These are phyloP conservation scores for Rhododendron ovatum DNA, from an alignment of 148 eudicot species.

Conservation along the genomic window DNA sequence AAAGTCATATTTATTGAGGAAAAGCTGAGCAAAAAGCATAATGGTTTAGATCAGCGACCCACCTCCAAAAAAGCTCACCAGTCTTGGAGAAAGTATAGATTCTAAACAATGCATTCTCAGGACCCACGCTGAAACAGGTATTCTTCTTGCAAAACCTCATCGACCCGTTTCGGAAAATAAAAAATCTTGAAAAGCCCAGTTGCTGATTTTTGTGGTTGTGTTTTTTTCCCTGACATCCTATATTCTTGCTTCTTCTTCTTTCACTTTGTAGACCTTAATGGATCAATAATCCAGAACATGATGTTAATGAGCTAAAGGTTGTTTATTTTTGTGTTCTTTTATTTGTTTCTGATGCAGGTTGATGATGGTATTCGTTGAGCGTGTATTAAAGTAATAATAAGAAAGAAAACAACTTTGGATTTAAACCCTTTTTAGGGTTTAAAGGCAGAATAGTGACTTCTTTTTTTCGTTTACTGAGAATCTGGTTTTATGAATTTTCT, in stretches of 20 bases:
- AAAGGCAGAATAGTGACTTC: not conserved
- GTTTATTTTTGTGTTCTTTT: not conserved
- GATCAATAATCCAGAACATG: not conserved
- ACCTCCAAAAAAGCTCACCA: not conserved
- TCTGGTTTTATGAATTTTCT: constrained; percentile 10
- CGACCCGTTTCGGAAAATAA: constrained; percentile 24
- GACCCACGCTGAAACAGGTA: constrained; percentile 13
- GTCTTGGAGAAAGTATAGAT: not conserved
- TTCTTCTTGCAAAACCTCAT: constrained; percentile 21
- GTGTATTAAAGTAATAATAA: not conserved
- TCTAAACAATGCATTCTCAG: constrained; percentile 12
- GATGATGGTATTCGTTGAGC: not conserved
- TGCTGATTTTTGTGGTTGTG: constrained; percentile 1
- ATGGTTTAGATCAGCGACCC: not conserved
- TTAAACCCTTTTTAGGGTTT: constrained; percentile 2
- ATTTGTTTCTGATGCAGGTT: constrained; percentile 1
- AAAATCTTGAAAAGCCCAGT: constrained; percentile 19
- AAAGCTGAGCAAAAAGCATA: not conserved
- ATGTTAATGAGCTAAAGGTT: not conserved
- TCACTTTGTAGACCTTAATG: not conserved
- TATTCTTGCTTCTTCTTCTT: not conserved
- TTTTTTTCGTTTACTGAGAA: not conserved
- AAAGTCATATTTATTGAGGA: not conserved
- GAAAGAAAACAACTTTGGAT: not conserved
- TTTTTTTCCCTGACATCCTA: not conserved